Conservation (phyloP, 345 rosid species). For the Hibiscus trionum region DNA sequence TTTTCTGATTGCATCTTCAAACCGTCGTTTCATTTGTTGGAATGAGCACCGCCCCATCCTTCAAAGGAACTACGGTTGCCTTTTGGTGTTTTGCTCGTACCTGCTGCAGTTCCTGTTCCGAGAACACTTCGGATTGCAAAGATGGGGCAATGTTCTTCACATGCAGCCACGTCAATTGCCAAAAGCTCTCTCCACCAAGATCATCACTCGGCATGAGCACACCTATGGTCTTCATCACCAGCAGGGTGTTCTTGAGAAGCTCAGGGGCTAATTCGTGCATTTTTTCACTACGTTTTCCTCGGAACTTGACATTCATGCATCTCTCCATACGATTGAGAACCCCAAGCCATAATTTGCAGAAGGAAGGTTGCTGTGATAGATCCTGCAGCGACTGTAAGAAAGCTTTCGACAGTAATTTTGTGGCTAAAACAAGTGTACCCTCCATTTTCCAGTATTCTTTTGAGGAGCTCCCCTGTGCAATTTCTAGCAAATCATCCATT, state of each 20-base stretch:
- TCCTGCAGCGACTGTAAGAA: conserved; percentile 52
- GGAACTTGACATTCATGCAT: conserved; percentile 48
- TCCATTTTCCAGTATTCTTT: conserved; percentile 52
- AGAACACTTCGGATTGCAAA: conserved; percentile 50
- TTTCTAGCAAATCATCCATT: conserved; percentile 43
- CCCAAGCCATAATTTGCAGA: conserved; percentile 70
- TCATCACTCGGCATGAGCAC: conserved; percentile 47
- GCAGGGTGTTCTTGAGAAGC: conserved; percentile 58
- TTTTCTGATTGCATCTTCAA: conserved; percentile 1
- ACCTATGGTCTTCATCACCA: conserved; percentile 61
- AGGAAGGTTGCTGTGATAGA: conserved; percentile 48
- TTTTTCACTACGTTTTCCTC: conserved; percentile 51
- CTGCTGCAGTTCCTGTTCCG: conserved; percentile 42
- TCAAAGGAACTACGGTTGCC: conserved; percentile 15
- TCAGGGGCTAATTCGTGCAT: conserved; percentile 56
- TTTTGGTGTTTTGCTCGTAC: conserved; percentile 32
- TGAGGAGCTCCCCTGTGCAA: conserved; percentile 32
- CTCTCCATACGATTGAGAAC: conserved; percentile 53
- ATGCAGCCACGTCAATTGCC: conserved; percentile 70
- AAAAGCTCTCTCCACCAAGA: conserved; percentile 62
- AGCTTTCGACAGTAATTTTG: conserved; percentile 52
- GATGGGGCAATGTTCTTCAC: conserved; percentile 52
- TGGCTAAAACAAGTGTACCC: conserved; percentile 53
- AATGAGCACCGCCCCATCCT: conserved; percentile 16
- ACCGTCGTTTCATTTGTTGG: conserved; percentile 20